Base-by-base conservation (phyloP, 371 early-diverging fungal species). In the Blyttiomyces sp. region DNA sequence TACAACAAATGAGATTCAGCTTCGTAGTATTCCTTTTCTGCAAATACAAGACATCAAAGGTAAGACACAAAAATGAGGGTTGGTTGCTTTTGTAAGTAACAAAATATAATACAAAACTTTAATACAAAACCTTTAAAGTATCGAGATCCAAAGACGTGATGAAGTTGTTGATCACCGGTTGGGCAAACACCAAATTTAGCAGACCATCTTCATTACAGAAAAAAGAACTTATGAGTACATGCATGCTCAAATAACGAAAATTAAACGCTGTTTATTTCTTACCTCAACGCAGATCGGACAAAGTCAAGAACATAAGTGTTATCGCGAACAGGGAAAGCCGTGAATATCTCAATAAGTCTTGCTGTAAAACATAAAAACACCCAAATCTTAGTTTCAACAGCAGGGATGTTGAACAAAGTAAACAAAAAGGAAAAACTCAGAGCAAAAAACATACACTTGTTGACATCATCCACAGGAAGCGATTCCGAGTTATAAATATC, bases 121-220 rank as follows among this genome's bases (percentile, higher is more conserved):
- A n/a, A n/a, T n/a, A n/a, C n/a, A n/a, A n/a, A 27, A 70, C 69
- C 74, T 57, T 68, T 49, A 49, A 63, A 74, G 57, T 61, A 82
- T 51, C 89, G 73, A 32, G 87, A 78, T 4, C 91, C 95, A 30
- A 91, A 73, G 53, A 85, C 88, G 60, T 95, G 92, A 59, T 94
- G 93, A 36, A 95, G 75, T 58, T 82, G 85, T 27, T 86, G 82
- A 64, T 95, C 94, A 13, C 93, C 95, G 9, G 82, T 81, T 30
- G 79, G 76, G 65, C 70, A 77, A 4, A 81, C 77, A 39, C 85
- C 79, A 36, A 76, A 44, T 55, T 74, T 82, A 53, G 79, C 75
- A 17, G 89, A 79, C 92, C 92, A 91, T 56, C 88, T 85, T 62
- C n/a, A 32, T 23, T 26, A 31, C 26, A 43, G 4, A n/a, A 34